phyloP scores from a whole-genome alignment of 2,329 filamentous ascomycete genomes.

The Penicillium sp. region DNA sequence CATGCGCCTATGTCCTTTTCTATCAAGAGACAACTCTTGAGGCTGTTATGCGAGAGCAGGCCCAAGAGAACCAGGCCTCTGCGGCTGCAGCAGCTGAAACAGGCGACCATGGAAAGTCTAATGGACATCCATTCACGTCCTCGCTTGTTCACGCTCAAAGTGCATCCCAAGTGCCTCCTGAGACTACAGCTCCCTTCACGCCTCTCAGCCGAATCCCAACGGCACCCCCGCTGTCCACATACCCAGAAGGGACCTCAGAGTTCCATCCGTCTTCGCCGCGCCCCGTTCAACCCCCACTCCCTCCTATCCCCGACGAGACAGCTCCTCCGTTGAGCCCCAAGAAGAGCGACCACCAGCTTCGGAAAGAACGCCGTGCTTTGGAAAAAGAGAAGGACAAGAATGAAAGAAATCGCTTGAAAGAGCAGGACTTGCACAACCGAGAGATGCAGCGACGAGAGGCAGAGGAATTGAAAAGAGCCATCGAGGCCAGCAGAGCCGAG shows the following conservation, averaged over 20 bases:
- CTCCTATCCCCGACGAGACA: conserved; percentile 36
- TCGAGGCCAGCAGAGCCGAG: conserved; percentile 65
- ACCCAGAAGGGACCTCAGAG: conserved; percentile 35
- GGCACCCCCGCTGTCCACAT: conserved; percentile 50
- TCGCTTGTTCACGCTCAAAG: conserved; percentile 42
- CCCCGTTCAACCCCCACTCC: conserved; percentile 23
- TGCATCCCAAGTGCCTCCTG: conserved; percentile 37
- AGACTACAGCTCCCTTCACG: conserved; percentile 35
- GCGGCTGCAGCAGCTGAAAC: conserved; percentile 50
- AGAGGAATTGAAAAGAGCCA: conserved; percentile 61
- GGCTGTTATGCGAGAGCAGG: conserved; percentile 72
- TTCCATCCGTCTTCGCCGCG: conserved; percentile 14
- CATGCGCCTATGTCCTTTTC: conserved; percentile 94
- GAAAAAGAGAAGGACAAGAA: conserved; percentile 53
- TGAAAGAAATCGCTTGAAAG: conserved; percentile 56
- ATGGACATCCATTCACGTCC: conserved; percentile 33
- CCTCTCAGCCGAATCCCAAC: conserved; percentile 43
- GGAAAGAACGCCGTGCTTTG: conserved; percentile 57
- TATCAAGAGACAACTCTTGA: conserved; percentile 86
- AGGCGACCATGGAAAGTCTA: conserved; percentile 33
- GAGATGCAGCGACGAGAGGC: conserved; percentile 55
- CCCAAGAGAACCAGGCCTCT: conserved; percentile 64
- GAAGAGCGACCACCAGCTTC: conserved; percentile 64
- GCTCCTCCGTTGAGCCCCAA: conserved; percentile 48
- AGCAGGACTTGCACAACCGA: conserved; percentile 51